Conservation (phyloP, 441 rosid species). For the Dalechampia spathulata region DNA sequence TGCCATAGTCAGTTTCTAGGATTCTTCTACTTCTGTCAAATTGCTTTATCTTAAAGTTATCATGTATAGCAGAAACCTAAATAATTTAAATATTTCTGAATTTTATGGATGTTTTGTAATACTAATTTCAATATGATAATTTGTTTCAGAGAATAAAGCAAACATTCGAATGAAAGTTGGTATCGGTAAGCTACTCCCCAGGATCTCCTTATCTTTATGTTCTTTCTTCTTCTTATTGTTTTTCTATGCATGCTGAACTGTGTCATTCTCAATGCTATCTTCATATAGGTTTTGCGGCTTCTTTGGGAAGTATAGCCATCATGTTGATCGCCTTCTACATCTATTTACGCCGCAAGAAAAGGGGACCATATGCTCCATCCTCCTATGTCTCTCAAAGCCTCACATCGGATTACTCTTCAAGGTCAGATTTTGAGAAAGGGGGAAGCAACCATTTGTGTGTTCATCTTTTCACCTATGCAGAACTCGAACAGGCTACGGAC, state of each 20-base stretch:
- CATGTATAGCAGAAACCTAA: too few species aligned
- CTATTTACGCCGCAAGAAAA: constrained; percentile 27
- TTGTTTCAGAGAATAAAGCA: background rate
- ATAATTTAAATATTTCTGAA: too few species aligned
- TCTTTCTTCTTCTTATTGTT: background rate
- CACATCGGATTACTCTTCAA: constrained; percentile 25
- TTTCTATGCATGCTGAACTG: too few species aligned
- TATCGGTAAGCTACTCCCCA: constrained; percentile 22
- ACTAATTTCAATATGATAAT: too few species aligned
- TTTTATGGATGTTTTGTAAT: background rate
- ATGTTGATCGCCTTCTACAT: constrained; percentile 10
- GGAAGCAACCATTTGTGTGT: constrained; percentile 31
- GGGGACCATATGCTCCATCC: constrained; percentile 18
- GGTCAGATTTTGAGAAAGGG: constrained; percentile 36
- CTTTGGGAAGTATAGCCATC: constrained; percentile 12
- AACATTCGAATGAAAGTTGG: background rate
- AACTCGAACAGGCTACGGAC: constrained; percentile 74
- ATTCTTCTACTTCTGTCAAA: background rate
- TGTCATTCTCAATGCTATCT: too few species aligned
- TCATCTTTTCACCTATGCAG: constrained; percentile 49
- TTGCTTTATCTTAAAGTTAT: too few species aligned
- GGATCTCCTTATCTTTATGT: background rate
- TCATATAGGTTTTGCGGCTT: constrained; percentile 3
- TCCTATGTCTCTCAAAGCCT: constrained; percentile 25
- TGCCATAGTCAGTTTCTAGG: background rate